These are phyloP conservation scores for Aphanomyces cochlioides DNA, from an alignment of 352 stramenopile genomes.

Conservation along the genomic window DNA sequence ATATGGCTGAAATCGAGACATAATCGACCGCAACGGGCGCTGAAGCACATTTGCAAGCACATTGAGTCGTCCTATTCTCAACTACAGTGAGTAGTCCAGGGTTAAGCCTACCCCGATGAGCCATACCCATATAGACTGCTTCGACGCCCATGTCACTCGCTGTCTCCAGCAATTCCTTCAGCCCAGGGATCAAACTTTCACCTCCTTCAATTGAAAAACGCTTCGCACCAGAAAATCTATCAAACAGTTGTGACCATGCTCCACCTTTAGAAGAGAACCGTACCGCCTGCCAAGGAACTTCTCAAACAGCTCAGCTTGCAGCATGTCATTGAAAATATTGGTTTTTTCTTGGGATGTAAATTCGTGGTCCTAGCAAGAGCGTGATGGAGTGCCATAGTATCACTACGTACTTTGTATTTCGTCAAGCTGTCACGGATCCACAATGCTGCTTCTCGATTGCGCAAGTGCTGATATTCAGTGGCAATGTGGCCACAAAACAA, in stretches of 20 bases:
- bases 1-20: conserved; percentile 84
- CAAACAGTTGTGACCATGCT: not conserved
- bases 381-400: not conserved
- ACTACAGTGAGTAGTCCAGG: not conserved
- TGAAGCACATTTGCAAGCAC: conserved; percentile 98
- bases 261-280: conserved; percentile 48
- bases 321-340: conserved; percentile 93
- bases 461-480: conserved; percentile 98
- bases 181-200: conserved; percentile 93
- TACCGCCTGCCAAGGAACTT: conserved; percentile 96
- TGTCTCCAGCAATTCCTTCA: conserved; percentile 94
- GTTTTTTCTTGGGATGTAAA: conserved; percentile 86
- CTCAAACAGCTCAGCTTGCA: conserved; percentile 96
- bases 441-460: conserved; percentile 83
- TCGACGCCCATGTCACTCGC: conserved; percentile 94
- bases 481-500: conserved; percentile 97
- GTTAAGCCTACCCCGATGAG: conserved; percentile 83
- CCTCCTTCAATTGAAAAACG: conserved; percentile 98
- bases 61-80: conserved; percentile 84
- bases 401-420: conserved; percentile 49
- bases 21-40: conserved; percentile 94
- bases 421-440: conserved; percentile 72
- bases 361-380: conserved; percentile 35
- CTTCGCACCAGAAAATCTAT: conserved; percentile 88
- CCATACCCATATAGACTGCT: conserved; percentile 98